Evolutionary conservation across 805 yeast species (phyloP).

Genomic region (Jamesozyma rosinii): DNA sequence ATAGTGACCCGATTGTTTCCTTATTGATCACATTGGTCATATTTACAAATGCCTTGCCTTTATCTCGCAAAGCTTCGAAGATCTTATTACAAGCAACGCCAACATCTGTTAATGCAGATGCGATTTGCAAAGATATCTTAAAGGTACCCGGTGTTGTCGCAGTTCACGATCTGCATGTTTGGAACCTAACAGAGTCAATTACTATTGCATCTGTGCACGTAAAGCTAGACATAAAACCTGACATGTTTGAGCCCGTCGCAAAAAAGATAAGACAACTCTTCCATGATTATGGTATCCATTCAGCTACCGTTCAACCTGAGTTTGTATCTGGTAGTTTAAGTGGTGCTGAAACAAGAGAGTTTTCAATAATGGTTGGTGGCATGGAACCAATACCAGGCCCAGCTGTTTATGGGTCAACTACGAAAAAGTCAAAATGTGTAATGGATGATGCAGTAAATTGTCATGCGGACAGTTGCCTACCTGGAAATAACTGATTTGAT

Average conservation of each 20-base stretch:
- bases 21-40: conserved; percentile 79
- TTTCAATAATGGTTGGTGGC: conserved; percentile 25
- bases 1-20: conserved; percentile 80
- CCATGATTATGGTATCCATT: conserved; percentile 78
- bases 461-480: conserved; percentile 38
- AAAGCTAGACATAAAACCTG: conserved; percentile 57
- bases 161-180: conserved; percentile 90
- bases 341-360: conserved; percentile 29
- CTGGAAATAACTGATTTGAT: too few relatives aligned
- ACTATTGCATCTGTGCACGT: conserved; percentile 85
- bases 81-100: conserved; percentile 92
- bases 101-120: conserved; percentile 64
- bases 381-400: not conserved
- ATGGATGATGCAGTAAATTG: conserved; percentile 48
- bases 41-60: conserved; percentile 83
- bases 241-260: conserved; percentile 60
- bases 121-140: conserved; percentile 58
- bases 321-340: conserved; percentile 41
- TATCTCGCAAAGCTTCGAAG: conserved; percentile 77
- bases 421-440: conserved; percentile 34
- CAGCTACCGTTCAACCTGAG: conserved; percentile 95
- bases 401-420: conserved; percentile 30
- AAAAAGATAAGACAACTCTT: conserved; percentile 66
- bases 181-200: conserved; percentile 87
- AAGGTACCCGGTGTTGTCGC: conserved; percentile 66